Conservation (phyloP, 176 grass and related monocot genomes). For the Zoysia pacifica region DNA sequence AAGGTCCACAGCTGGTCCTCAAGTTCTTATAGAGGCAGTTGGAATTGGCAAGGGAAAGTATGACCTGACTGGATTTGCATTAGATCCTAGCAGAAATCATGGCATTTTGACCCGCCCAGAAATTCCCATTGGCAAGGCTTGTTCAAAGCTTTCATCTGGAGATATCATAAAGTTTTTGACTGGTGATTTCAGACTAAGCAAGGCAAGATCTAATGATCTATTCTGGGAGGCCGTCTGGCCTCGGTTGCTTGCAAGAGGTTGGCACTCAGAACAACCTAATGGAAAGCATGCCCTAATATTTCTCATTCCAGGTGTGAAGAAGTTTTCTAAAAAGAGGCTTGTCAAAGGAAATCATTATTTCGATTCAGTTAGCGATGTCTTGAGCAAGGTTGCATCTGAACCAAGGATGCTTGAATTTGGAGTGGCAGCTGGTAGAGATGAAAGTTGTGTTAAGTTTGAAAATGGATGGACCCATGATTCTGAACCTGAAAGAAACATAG, state of each 20-base stretch:
- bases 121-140: constrained; percentile 90
- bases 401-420: constrained; percentile 68
- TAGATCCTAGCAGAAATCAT: constrained; percentile 75
- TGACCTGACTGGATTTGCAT: constrained; percentile 82
- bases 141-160: constrained; percentile 71
- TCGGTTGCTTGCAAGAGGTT: constrained; percentile 81
- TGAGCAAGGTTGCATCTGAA: constrained; percentile 90
- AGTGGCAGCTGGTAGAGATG: constrained; percentile 44
- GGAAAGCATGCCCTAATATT: constrained; percentile 74
- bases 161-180: constrained; percentile 90
- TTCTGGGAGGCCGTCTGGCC: constrained; percentile 99
- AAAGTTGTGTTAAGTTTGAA: constrained; percentile 49
- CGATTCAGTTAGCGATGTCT: constrained; percentile 93
- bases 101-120: constrained; percentile 48
- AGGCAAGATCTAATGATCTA: constrained; percentile 95
- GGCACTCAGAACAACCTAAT: constrained; percentile 84
- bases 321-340: constrained; percentile 80
- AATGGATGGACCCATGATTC: constrained; percentile 50
- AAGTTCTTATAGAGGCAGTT: constrained; percentile 65
- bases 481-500: constrained; percentile 46
- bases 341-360: constrained; percentile 97
- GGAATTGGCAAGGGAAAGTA: constrained; percentile 88
- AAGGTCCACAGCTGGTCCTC: constrained; percentile 62
- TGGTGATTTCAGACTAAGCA: constrained; percentile 91
- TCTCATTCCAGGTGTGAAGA: constrained; percentile 80